Percentiles rank a stretch among this genome's conserved stretches.
Conservation (phyloP, 2,329 filamentous ascomycete species). For the Zopfia rhizophila region DNA sequence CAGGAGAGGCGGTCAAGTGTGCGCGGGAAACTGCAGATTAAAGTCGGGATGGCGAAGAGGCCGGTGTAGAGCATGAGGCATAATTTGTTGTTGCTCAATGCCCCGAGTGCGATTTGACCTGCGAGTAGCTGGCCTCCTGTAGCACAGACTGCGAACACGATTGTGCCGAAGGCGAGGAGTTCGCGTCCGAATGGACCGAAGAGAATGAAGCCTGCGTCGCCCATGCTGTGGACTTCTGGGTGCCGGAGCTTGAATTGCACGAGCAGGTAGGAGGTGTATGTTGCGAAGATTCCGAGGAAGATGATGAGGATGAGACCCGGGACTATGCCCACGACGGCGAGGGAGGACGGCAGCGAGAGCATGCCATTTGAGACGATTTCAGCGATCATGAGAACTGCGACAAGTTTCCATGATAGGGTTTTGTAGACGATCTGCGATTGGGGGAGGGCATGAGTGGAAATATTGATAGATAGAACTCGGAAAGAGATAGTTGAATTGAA, state of each 20-base stretch:
- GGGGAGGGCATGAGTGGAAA: background rate
- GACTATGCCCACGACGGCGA: constrained; percentile 63
- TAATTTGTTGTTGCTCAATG: constrained; percentile 58
- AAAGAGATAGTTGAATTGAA: background rate
- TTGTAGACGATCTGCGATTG: constrained; percentile 63
- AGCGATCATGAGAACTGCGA: constrained; percentile 65
- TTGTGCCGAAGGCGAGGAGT: constrained; percentile 53
- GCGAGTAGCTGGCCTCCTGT: constrained; percentile 63
- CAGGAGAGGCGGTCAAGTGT: constrained; percentile 62
- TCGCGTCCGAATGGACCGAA: constrained; percentile 39
- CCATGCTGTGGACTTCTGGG: constrained; percentile 50
- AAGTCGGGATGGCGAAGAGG: constrained; percentile 61
- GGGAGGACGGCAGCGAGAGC: constrained; percentile 63
- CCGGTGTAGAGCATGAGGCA: constrained; percentile 63
- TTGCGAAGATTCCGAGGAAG: constrained; percentile 62
- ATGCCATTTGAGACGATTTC: constrained; percentile 67
- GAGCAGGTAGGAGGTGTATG: constrained; percentile 62
- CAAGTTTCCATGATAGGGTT: constrained; percentile 63
- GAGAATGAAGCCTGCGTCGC: constrained; percentile 47
- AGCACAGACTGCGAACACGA: constrained; percentile 64
- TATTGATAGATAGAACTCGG: background rate
- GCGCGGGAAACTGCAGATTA: constrained; percentile 60
- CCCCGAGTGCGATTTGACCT: constrained; percentile 61
- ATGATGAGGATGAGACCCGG: constrained; percentile 63
- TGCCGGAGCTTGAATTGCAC: constrained; percentile 56